Evolutionary conservation across 352 stramenopile species (phyloP), one percentile per base, ranked within the genome.

Genomic region (Pythium rishiriense): DNA sequence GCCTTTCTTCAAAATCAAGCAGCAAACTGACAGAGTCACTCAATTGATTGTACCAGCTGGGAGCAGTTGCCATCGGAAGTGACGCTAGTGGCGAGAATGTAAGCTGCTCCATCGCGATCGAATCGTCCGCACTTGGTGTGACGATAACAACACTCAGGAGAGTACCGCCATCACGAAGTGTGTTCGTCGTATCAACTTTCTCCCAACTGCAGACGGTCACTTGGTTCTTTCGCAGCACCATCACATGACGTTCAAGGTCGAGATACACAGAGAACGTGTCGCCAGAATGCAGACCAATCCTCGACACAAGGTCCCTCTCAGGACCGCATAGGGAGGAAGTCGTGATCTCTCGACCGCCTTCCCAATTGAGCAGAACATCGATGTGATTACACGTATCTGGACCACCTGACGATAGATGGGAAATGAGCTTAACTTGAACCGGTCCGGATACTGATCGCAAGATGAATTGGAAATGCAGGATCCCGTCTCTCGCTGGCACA

Each of bases 31-130:
- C 70, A 21, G 78, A 70, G 31, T 91, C 83, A 15, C 83, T 60
- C 26, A 88, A 33, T 39, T 86, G 88, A 57, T 57, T 76, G 50
- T 88, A 90, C 82, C 82, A 91, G 19, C 66, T 81, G 24, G 80
- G 78, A 22, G 68, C 42, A 15, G 81, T 62, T 25, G 48, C 25
- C 8, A 35, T 35, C 41, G 73, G 73, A 22, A 88, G 55, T 0
- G 77, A 45, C 0, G 64, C 70, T 7, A 89, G 26, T 22, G 78
- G 68, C 28, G 80, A 88, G 22, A 19, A 14, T 26, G 37, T 14
- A 2, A 50, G 15, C 4, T 14, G 35, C 39, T 24, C 26, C 35
- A 49, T 46, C n/a, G 17, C 33, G 22, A 58, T 46, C 29, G 12
- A 58, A 2, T 58, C 50, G 12, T 58, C 50, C 29, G 12, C 35